Conservation (phyloP, 306 rosid genomes). For the Vachellia collinsii region DNA sequence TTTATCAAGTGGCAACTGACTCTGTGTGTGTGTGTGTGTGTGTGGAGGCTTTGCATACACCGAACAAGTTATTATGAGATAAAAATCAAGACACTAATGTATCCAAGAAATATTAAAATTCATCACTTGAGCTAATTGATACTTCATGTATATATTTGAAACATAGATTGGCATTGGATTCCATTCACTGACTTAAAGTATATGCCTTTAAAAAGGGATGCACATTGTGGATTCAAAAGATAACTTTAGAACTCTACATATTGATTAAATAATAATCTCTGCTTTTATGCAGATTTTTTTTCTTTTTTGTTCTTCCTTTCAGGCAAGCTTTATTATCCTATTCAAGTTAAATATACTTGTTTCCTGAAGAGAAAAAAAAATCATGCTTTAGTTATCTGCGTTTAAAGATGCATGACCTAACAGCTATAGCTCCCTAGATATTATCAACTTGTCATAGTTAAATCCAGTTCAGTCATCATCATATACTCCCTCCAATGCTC, state of each 20-base stretch:
- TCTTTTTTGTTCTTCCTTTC: conserved; percentile 40
- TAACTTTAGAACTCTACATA: background rate
- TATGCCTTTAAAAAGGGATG: conserved; percentile 29
- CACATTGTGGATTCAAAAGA: conserved; percentile 40
- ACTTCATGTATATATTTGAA: background rate
- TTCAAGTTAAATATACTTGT: background rate
- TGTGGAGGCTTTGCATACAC: no score
- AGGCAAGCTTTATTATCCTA: background rate
- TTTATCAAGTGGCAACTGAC: no score
- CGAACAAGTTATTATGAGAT: no score
- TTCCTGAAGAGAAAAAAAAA: background rate
- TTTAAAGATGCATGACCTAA: conserved; percentile 36
- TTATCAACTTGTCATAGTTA: conserved; percentile 15
- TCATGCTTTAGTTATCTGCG: background rate
- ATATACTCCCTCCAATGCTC: background rate
- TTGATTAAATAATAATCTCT: background rate
- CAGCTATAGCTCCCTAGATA: conserved; percentile 36
- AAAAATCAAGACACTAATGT: background rate
- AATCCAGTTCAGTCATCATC: conserved; percentile 31
- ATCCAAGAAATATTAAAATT: background rate
- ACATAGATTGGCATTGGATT: conserved; percentile 46
- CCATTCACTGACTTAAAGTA: conserved; percentile 48
- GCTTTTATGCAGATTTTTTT: conserved; percentile 26
- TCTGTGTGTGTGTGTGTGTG: no score
- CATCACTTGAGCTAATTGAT: background rate